Conservation (phyloP, 2,329 filamentous ascomycete genomes). For the Plenodomus biglobosus region DNA sequence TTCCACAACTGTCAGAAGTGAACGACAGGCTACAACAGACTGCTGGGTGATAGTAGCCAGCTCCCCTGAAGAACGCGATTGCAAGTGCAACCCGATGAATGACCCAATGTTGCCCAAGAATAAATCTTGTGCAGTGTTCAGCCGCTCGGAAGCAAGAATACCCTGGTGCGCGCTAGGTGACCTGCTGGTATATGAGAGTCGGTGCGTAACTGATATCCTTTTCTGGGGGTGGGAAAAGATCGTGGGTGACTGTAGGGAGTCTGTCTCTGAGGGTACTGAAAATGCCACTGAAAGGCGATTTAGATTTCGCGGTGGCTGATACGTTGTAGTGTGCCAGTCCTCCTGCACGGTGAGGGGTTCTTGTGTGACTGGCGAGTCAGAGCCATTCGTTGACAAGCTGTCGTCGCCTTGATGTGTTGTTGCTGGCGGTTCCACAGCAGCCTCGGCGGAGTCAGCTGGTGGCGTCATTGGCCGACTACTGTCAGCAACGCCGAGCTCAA, state of each 20-base stretch:
- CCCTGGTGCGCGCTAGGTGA: slow-evolving; percentile 64
- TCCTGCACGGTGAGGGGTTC: slow-evolving; percentile 30
- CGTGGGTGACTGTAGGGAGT: slow-evolving; percentile 36
- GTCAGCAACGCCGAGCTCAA: slow-evolving; percentile 36
- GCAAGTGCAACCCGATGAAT: slow-evolving; percentile 89
- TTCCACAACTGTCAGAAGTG: slow-evolving; percentile 77
- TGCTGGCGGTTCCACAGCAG: slow-evolving; percentile 31
- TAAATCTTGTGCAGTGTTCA: slow-evolving; percentile 78
- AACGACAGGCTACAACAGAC: slow-evolving; percentile 77
- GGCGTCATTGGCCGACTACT: slow-evolving; percentile 43
- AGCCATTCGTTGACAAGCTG: slow-evolving; percentile 51
- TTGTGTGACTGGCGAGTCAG: slow-evolving; percentile 36
- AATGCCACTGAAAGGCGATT: slow-evolving; percentile 41
- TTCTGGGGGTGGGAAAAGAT: slow-evolving; percentile 42
- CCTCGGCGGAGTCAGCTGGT: slow-evolving; percentile 40
- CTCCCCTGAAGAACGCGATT: slow-evolving; percentile 86
- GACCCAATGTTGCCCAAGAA: slow-evolving; percentile 90
- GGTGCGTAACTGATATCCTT: slow-evolving; percentile 63
- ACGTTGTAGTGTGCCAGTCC: slow-evolving; percentile 29
- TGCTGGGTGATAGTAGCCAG: slow-evolving; percentile 80
- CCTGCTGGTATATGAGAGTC: slow-evolving; percentile 73
- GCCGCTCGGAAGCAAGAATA: slow-evolving; percentile 79
- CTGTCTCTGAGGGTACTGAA: slow-evolving; percentile 43
- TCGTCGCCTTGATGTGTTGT: slow-evolving; percentile 29
- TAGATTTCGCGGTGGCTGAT: slow-evolving; percentile 35